Evolutionary conservation across 2,329 filamentous ascomycete species (phyloP).

Genomic region (Gyromitra esculenta): DNA sequence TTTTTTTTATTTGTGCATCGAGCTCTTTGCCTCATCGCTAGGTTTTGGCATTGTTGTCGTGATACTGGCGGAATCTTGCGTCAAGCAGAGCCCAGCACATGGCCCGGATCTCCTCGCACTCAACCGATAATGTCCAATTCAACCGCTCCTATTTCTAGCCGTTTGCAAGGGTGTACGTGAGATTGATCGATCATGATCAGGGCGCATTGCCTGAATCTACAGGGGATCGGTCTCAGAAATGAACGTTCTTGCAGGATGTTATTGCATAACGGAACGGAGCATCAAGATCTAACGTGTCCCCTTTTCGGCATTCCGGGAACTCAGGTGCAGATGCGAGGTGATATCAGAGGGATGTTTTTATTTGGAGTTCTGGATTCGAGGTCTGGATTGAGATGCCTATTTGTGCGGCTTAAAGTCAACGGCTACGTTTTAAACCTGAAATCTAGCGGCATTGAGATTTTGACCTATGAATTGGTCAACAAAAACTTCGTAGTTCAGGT

Average conservation of each 20-base stretch:
- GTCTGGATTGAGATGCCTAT: not conserved
- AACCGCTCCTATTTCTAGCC: not conserved
- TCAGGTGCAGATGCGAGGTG: conserved; percentile 2
- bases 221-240: not conserved
- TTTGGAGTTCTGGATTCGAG: not conserved
- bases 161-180: not conserved
- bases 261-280: not conserved
- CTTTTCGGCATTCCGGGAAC: not conserved
- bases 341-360: not conserved
- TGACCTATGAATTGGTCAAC: not conserved
- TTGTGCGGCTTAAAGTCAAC: not conserved
- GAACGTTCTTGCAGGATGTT: not conserved
- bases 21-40: not conserved
- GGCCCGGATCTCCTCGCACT: not conserved
- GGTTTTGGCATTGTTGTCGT: conserved; percentile 32
- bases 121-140: not conserved
- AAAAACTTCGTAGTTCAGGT: not conserved
- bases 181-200: not conserved
- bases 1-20: not conserved
- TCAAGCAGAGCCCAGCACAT: conserved; percentile 3
- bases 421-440: not conserved
- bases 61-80: conserved; percentile 37
- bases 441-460: not conserved
- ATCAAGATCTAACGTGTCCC: not conserved
- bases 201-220: not conserved